Evolutionary conservation across 805 yeast genomes (phyloP).

Genomic region (Nakazawaea molendinolei): DNA sequence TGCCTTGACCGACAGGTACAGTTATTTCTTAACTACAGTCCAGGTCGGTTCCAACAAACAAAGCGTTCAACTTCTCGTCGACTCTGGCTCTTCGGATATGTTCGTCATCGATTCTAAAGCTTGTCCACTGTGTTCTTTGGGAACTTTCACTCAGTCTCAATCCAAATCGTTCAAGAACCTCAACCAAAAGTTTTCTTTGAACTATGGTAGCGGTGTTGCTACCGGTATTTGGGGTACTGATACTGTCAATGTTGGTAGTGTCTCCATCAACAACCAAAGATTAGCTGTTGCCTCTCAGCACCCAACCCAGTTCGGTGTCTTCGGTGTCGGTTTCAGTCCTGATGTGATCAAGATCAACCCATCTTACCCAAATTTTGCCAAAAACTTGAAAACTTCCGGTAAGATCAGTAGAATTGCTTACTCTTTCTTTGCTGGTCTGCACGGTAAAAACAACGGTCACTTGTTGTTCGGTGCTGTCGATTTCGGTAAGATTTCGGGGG

Average conservation of each 20-base stretch:
- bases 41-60: slow-evolving; percentile 17
- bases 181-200: not conserved
- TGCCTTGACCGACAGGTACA: slow-evolving; percentile 1
- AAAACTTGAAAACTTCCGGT: slow-evolving; percentile 44
- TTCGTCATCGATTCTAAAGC: slow-evolving; percentile 12
- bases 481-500: slow-evolving; percentile 46
- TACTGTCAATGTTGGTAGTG: slow-evolving; percentile 37
- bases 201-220: slow-evolving; percentile 6
- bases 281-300: slow-evolving; percentile 61
- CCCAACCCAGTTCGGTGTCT: slow-evolving; percentile 50
- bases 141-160: not conserved
- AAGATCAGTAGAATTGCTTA: slow-evolving; percentile 41
- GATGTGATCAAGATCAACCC: not conserved
- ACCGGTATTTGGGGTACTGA: slow-evolving; percentile 46
- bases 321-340: slow-evolving; percentile 49
- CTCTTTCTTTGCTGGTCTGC: slow-evolving; percentile 34
- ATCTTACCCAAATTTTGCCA: slow-evolving; percentile 52
- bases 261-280: slow-evolving; percentile 37
- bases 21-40: slow-evolving; percentile 7
- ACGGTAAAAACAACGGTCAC: slow-evolving; percentile 28
- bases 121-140: not conserved
- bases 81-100: slow-evolving; percentile 27
- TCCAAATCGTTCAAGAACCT: not conserved
- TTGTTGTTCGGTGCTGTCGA: slow-evolving; percentile 65
- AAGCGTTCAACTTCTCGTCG: slow-evolving; percentile 17